Conservation (phyloP, 2,329 filamentous ascomycete genomes). For the Colletotrichum magnum region DNA sequence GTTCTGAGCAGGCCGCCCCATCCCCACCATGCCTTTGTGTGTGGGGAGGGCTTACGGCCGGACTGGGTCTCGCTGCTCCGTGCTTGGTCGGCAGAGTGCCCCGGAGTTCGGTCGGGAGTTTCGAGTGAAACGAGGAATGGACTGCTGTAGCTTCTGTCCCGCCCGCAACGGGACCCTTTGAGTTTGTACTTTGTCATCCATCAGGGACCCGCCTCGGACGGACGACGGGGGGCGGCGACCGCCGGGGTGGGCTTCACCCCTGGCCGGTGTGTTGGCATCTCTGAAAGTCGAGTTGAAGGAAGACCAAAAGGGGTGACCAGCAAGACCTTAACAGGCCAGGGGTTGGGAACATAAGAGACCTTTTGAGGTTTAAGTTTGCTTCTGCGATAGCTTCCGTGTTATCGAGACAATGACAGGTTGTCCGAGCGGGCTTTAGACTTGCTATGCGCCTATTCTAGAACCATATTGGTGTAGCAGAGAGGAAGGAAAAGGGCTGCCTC, state of each 20-base stretch:
- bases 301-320: neutral
- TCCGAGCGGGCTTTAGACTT: constrained; percentile 12
- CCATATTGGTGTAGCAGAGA: neutral
- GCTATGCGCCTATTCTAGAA: constrained; percentile 29
- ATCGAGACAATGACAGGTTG: constrained; percentile 35
- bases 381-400: constrained; percentile 10
- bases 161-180: constrained; percentile 17
- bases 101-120: constrained; percentile 33
- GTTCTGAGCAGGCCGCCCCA: constrained; percentile 5
- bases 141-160: constrained; percentile 10
- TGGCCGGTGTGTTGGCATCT: neutral
- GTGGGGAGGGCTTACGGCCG: constrained; percentile 11
- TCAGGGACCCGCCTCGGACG: constrained; percentile 26
- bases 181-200: constrained; percentile 15
- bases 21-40: neutral
- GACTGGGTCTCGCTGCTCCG: constrained; percentile 14
- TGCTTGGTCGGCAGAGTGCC: constrained; percentile 26
- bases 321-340: neutral
- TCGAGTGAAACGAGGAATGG: constrained; percentile 27
- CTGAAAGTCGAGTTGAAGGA: constrained; percentile 15
- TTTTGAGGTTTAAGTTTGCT: constrained; percentile 14
- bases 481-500: neutral
- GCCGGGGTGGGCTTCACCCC: neutral
- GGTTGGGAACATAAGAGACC: neutral
- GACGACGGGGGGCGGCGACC: neutral